Conservation (phyloP, 202 grass and related monocot species). For the Schoenoplectus triqueter region DNA sequence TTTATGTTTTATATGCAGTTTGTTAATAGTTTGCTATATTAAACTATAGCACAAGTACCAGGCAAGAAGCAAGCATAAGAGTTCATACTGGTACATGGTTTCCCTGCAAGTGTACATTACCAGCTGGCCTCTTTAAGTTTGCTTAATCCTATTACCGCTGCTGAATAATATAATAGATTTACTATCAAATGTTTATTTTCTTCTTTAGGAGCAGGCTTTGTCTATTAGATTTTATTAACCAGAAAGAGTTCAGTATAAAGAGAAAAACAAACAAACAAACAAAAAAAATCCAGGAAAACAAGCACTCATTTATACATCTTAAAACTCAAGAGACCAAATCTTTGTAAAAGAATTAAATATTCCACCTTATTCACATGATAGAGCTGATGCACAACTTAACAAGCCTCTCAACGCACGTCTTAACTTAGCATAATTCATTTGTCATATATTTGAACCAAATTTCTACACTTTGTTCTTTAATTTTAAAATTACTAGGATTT, state of each 20-base stretch:
- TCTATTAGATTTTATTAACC: not conserved
- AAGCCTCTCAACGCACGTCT: not conserved
- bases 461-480: not conserved
- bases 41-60: not conserved
- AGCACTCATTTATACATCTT: not conserved
- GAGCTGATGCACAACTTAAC: not conserved
- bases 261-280: not conserved
- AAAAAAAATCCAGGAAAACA: too few relatives aligned
- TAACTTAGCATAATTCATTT: conserved; percentile 19
- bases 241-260: not conserved
- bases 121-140: not conserved
- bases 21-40: not conserved
- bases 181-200: not conserved
- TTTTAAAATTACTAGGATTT: not conserved
- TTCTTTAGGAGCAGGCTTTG: not conserved
- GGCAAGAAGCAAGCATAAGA: not conserved
- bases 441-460: not conserved
- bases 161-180: not conserved
- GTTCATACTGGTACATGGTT: not conserved
- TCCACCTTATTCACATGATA: not conserved
- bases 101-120: not conserved
- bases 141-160: not conserved
- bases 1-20: not conserved
- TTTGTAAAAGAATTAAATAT: not conserved
- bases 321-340: not conserved